phyloP scores from a whole-genome alignment of 352 stramenopile species.

The Phytophthora fragariaefolia region DNA sequence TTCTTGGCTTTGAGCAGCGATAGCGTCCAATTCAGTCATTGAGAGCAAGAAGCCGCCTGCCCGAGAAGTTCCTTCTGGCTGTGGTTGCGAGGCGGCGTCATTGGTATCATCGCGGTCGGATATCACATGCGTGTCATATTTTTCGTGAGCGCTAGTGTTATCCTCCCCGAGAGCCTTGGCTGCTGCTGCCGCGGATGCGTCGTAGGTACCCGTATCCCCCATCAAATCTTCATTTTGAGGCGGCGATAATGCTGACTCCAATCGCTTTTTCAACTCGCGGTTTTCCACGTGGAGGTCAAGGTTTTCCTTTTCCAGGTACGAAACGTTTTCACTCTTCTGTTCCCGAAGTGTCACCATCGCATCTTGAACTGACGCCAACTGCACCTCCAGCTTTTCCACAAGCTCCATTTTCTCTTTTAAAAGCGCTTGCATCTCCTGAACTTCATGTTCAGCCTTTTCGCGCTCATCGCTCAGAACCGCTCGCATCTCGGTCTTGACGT shows the following conservation, averaged over 20 bases:
- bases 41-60: conserved; percentile 49
- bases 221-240: conserved; percentile 20
- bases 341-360: conserved; percentile 27
- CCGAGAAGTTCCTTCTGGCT: conserved; percentile 4
- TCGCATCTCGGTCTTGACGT: conserved; percentile 44
- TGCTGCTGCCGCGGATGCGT: conserved; percentile 39
- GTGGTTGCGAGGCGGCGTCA: neutral
- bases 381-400: conserved; percentile 45
- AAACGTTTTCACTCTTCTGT: conserved; percentile 48
- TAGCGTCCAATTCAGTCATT: conserved; percentile 33
- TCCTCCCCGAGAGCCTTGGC: conserved; percentile 27
- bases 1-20: conserved; percentile 28
- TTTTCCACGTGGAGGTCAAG: conserved; percentile 69
- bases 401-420: conserved; percentile 58
- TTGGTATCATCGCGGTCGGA: neutral
- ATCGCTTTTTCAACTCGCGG: conserved; percentile 58
- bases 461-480: conserved; percentile 41
- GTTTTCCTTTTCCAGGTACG: conserved; percentile 76
- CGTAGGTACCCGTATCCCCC: conserved; percentile 29
- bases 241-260: conserved; percentile 30
- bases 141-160: conserved; percentile 5
- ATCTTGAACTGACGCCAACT: conserved; percentile 42
- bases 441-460: conserved; percentile 61
- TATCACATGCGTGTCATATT: conserved; percentile 8
- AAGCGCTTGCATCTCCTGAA: conserved; percentile 55